Conservation (phyloP, 1,284 basidiomycete genomes). For the Heimioporus retisporus region DNA sequence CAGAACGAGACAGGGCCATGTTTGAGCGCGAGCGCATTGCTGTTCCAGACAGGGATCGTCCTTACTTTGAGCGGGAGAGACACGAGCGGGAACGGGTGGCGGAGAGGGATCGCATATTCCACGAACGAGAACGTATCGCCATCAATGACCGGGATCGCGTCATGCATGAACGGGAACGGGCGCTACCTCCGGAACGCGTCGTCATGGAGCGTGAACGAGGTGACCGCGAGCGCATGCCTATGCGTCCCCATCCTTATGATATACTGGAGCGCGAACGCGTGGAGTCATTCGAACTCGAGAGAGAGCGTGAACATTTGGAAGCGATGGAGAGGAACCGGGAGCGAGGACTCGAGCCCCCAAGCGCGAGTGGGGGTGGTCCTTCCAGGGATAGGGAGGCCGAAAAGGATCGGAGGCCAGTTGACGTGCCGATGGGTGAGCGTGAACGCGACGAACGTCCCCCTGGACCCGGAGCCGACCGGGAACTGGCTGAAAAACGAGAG, state of each 20-base stretch:
- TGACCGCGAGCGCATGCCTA: conserved; percentile 35
- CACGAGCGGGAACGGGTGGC: conserved; percentile 32
- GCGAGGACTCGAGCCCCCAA: conserved; percentile 20
- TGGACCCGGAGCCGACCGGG: conserved; percentile 28
- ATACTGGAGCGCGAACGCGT: conserved; percentile 37
- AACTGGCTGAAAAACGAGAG: conserved; percentile 32
- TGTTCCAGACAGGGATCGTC: conserved; percentile 30
- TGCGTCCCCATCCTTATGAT: conserved; percentile 37
- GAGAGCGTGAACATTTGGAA: conserved; percentile 37
- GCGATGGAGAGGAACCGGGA: conserved; percentile 39
- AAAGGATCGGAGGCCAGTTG: conserved; percentile 32
- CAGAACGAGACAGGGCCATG: conserved; percentile 36
- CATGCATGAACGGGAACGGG: conserved; percentile 38
- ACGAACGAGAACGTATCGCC: conserved; percentile 35
- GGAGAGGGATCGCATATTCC: conserved; percentile 32
- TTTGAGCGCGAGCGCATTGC: conserved; percentile 38
- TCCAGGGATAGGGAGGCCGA: conserved; percentile 34
- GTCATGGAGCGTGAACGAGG: conserved; percentile 33
- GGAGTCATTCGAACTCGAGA: conserved; percentile 37
- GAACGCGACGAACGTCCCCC: conserved; percentile 35
- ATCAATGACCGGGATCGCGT: conserved; percentile 32
- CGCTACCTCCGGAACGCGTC: conserved; percentile 29
- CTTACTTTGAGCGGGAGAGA: conserved; percentile 33
- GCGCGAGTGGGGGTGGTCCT: conserved; percentile 13
- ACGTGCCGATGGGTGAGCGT: conserved; percentile 24